Evolutionary conservation across 495 filamentous ascomycete genomes (phyloP).

Genomic region (Lindgomyces ingoldianus): DNA sequence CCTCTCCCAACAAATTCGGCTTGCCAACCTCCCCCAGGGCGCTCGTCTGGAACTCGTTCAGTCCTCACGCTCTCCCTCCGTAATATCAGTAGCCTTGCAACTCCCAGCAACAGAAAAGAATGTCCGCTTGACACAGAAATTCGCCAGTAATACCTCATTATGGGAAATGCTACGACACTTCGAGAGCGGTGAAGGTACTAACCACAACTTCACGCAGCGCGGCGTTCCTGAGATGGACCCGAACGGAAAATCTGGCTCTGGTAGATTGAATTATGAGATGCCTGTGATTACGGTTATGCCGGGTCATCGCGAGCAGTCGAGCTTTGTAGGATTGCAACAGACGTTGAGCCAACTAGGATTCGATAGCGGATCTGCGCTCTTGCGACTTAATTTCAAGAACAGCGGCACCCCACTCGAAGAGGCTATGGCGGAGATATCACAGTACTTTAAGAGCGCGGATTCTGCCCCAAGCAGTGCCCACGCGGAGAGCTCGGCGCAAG

Average conservation of each 20-base stretch:
- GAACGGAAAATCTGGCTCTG: slow-evolving; percentile 55
- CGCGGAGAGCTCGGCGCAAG: slow-evolving; percentile 12
- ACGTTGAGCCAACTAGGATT: slow-evolving; percentile 83
- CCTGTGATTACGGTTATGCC: slow-evolving; percentile 82
- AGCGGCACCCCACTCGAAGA: slow-evolving; percentile 80
- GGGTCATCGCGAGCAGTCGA: slow-evolving; percentile 62
- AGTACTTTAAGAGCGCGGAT: slow-evolving; percentile 58
- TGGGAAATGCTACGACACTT: slow-evolving; percentile 90
- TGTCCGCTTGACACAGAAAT: slow-evolving; percentile 73
- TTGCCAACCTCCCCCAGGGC: slow-evolving; percentile 79
- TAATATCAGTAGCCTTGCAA: slow-evolving; percentile 82
- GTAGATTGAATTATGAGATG: slow-evolving; percentile 80
- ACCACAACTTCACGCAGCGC: slow-evolving; percentile 68
- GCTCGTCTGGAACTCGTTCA: slow-evolving; percentile 92
- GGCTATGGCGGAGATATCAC: slow-evolving; percentile 76
- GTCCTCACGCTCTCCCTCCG: slow-evolving; percentile 75
- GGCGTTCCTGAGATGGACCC: slow-evolving; percentile 60
- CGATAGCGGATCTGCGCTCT: slow-evolving; percentile 75
- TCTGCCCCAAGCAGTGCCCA: slow-evolving; percentile 19
- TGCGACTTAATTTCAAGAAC: slow-evolving; percentile 71
- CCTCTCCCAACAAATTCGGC: slow-evolving; percentile 79
- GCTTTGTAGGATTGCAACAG: slow-evolving; percentile 80
- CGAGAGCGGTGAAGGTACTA: slow-evolving; percentile 64
- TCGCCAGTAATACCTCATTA: slow-evolving; percentile 77
- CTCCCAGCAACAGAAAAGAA: slow-evolving; percentile 68